Evolutionary conservation across 2,329 filamentous ascomycete genomes (phyloP), one percentile per base, ranked within the genome.

Genomic region (Alternaria brassicicola): DNA sequence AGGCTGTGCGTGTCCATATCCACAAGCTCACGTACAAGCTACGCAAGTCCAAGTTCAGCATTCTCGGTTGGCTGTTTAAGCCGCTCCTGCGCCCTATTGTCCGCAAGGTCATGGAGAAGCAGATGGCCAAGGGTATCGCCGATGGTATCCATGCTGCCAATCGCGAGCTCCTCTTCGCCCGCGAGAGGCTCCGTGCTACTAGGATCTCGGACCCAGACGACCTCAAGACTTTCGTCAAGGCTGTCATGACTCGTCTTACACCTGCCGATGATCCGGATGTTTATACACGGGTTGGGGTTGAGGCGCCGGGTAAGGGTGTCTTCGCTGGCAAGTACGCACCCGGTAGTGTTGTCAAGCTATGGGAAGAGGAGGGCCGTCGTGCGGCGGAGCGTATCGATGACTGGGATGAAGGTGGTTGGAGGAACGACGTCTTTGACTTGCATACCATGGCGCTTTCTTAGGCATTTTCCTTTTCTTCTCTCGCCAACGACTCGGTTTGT

Each of bases 301-400:
- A 85, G 42, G 81, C 85, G 26, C 85, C 84, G 0, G 80, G 83
- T 15, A 80, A 82, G 63, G 86, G 86, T 28, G 82, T 94, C 0
- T 98, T 98, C 81, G 87, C 88, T 66, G 91, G 90, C 4, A 85
- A 92, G 2, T 97, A 97, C 78, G 89, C 94, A 1, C 94, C 94
- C 0, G 93, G 92, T 0, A 97, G 93, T 76, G 81, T 97, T 25
- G 90, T 95, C 50, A 93, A 91, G 78, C 78, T 96, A n/a, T 97
- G 92, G 92, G 86, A 94, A 65, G 89, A 93, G 64, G 90, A 96
- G 78, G 92, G 87, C 0, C 78, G 81, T 21, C 82, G 83, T 61
- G 92, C 91, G 0, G 83, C 83, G 19, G 90, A 96, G 76, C 84
- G 87, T 38, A 86, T 96, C 35, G 87, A 93, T 64, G 90, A 94